A percentile compares a stretch with the other conserved stretches of the same genome.
Conservation (phyloP, 371 early-diverging fungal species). For the Zychaea mexicana region DNA sequence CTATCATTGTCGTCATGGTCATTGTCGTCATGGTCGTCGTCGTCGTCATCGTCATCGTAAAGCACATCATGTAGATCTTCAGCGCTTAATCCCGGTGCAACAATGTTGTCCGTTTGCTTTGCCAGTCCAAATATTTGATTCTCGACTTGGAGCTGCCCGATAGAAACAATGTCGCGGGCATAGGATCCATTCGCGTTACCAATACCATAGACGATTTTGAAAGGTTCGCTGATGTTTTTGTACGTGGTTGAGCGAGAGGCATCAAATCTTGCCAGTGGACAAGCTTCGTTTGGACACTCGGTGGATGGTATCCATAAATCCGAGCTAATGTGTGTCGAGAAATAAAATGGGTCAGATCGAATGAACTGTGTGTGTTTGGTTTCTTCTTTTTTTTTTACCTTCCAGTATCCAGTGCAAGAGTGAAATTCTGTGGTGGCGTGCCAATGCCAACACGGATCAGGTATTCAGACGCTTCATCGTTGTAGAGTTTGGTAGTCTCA, state of each 20-base stretch:
- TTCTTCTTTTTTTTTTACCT: conserved; percentile 26
- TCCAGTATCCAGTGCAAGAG: conserved; percentile 40
- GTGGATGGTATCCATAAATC: conserved; percentile 50
- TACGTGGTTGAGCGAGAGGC: conserved; percentile 53
- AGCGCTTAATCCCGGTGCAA: conserved; percentile 44
- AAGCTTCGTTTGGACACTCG: conserved; percentile 18
- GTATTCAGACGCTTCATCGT: conserved; percentile 29
- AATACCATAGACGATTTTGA: conserved; percentile 65
- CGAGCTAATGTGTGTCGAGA: conserved; percentile 33
- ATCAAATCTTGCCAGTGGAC: conserved; percentile 48
- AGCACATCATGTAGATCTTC: background rate
- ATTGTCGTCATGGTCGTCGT: conserved; percentile 7
- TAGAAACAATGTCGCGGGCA: conserved; percentile 49
- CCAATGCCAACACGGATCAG: conserved; percentile 27
- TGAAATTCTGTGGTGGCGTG: conserved; percentile 35
- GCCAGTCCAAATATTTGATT: conserved; percentile 62
- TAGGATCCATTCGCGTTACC: conserved; percentile 61
- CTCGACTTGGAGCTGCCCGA: conserved; percentile 44
- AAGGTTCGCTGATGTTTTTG: conserved; percentile 36
- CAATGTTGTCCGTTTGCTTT: conserved; percentile 43
- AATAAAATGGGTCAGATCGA: background rate
- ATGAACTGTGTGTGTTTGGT: background rate
- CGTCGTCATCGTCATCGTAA: background rate
- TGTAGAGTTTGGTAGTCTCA: conserved; percentile 18
- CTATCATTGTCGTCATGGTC: background rate